phyloP scores from a whole-genome alignment of 2,329 filamentous ascomycete genomes.

The Aureobasidium sp. region DNA sequence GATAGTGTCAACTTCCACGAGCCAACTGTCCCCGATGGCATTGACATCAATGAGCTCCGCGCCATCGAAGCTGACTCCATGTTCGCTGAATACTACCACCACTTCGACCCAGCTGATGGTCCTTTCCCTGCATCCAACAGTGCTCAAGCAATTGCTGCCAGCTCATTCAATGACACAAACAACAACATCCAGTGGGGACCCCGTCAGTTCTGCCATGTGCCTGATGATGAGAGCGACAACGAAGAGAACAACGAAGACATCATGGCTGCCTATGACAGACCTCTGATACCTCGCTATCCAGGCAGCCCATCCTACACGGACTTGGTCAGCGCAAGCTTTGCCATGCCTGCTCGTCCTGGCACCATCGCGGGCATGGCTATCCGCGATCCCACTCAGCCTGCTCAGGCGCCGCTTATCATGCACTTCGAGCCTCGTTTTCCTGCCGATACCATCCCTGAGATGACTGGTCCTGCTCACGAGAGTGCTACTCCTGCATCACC shows the following conservation, averaged over 20 bases:
- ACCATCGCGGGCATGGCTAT: conserved; percentile 3
- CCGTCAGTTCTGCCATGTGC: not conserved
- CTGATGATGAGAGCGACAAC: not conserved
- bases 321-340: not conserved
- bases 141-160: not conserved
- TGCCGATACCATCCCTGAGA: not conserved
- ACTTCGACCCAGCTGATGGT: not conserved
- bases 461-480: not conserved
- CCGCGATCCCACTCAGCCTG: not conserved
- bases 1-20: not conserved
- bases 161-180: not conserved
- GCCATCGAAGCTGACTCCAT: conserved; percentile 1
- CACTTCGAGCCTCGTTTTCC: not conserved
- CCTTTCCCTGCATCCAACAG: not conserved
- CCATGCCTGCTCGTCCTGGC: not conserved
- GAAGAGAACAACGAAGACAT: not conserved
- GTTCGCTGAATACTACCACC: conserved; percentile 13
- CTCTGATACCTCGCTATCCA: not conserved
- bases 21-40: not conserved
- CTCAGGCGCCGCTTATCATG: not conserved
- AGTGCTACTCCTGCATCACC: not conserved
- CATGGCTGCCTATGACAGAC: not conserved
- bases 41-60: not conserved
- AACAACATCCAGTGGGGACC: not conserved
- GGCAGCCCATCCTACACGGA: not conserved